Evolutionary conservation across 306 rosid genomes (phyloP).

Genomic region (Lupinus albus): DNA sequence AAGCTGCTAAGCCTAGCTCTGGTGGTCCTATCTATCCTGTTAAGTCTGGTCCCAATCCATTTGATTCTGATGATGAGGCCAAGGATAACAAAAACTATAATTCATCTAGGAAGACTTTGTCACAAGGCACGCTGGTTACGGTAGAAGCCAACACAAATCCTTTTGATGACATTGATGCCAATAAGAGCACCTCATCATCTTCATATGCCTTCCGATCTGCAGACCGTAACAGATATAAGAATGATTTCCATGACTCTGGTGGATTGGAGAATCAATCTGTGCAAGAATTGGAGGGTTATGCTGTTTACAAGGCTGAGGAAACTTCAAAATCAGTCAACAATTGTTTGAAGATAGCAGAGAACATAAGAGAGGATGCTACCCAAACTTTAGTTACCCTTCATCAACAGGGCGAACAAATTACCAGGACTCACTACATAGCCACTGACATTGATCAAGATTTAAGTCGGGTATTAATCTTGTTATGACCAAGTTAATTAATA

Average conservation of each 20-base stretch:
- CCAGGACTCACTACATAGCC: conserved; percentile 78
- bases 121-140: conserved; percentile 54
- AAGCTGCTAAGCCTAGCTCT: conserved; percentile 52
- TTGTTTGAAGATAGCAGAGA: conserved; percentile 92
- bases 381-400: conserved; percentile 81
- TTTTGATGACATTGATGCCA: conserved; percentile 61
- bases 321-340: conserved; percentile 73
- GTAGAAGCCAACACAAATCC: conserved; percentile 64
- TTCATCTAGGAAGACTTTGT: conserved; percentile 52
- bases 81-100: conserved; percentile 46
- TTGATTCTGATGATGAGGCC: conserved; percentile 60
- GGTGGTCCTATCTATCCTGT: conserved; percentile 52
- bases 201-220: conserved; percentile 48
- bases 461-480: conserved; percentile 72
- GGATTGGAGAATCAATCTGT: conserved; percentile 86
- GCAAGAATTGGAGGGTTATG: conserved; percentile 77
- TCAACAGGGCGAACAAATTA: conserved; percentile 96
- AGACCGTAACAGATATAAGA: conserved; percentile 66
- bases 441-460: conserved; percentile 86
- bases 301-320: conserved; percentile 92
- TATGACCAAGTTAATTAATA: background rate
- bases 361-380: conserved; percentile 86
- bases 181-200: conserved; percentile 48
- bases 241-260: conserved; percentile 75
- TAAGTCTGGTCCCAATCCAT: conserved; percentile 61